phyloP scores from a whole-genome alignment of 495 filamentous ascomycete species.

The Aspergillus saccharolyticus region DNA sequence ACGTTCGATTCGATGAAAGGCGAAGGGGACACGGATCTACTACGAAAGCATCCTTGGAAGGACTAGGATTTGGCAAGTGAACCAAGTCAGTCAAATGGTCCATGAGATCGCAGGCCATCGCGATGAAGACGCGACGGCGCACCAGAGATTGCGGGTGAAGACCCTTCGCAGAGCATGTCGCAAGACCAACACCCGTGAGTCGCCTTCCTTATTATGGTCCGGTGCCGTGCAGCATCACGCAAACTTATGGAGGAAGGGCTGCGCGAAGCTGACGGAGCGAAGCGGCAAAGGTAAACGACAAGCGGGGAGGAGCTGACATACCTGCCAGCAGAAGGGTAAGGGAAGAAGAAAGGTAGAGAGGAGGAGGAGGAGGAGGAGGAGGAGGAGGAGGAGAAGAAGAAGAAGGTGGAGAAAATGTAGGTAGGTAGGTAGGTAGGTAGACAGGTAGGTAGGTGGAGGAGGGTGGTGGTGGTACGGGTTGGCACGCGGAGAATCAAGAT shows the following conservation, averaged over 20 bases:
- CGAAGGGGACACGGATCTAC: slow-evolving; percentile 10
- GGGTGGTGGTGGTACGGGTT: not conserved
- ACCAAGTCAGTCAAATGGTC: slow-evolving; percentile 16
- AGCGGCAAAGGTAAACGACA: not conserved
- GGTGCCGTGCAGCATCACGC: not conserved
- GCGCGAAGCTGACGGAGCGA: slow-evolving; percentile 7
- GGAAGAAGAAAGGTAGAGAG: not conserved
- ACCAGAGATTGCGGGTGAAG: slow-evolving; percentile 6
- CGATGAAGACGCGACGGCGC: slow-evolving; percentile 18
- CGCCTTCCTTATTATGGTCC: not conserved
- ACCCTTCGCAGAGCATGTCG: slow-evolving; percentile 4
- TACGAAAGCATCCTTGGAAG: slow-evolving; percentile 39
- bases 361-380: not conserved
- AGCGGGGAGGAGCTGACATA: slow-evolving; percentile 7
- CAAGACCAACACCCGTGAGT: not conserved
- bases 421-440: not conserved
- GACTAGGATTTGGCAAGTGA: slow-evolving; percentile 14
- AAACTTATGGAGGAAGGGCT: slow-evolving; percentile 1
- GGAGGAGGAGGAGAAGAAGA: slow-evolving; percentile 3
- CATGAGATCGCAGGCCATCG: slow-evolving; percentile 2
- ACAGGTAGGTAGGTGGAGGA: not conserved
- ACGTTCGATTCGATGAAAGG: slow-evolving; percentile 7
- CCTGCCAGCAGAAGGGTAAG: slow-evolving; percentile 3
- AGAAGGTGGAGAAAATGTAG: too few species aligned
- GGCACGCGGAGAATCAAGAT: not conserved